Conservation (phyloP, 352 stramenopile genomes). For the Pythium aquatile region DNA sequence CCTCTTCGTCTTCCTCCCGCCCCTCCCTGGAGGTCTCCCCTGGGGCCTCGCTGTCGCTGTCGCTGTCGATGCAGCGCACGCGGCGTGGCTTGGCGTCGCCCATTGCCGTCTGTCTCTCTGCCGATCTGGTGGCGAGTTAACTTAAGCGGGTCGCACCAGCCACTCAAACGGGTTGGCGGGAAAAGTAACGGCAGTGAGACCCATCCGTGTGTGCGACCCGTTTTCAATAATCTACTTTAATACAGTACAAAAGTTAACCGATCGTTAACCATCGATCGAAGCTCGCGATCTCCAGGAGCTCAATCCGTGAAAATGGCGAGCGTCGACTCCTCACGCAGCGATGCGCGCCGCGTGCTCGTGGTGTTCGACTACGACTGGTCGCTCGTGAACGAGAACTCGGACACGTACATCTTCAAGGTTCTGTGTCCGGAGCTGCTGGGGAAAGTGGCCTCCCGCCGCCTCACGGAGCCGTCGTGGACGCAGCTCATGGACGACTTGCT, state of each 20-base stretch:
- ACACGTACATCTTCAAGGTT: slow-evolving; percentile 71
- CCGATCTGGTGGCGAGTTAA: slow-evolving; percentile 14
- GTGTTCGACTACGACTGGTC: slow-evolving; percentile 87
- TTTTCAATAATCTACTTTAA: slow-evolving; percentile 6
- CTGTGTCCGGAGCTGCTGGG: slow-evolving; percentile 59
- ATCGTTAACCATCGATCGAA: not conserved
- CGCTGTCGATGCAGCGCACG: slow-evolving; percentile 10
- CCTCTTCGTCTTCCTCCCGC: not conserved
- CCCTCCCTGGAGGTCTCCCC: slow-evolving; percentile 7
- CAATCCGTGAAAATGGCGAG: not conserved
- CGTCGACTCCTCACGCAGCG: not conserved
- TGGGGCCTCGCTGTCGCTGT: slow-evolving; percentile 11
- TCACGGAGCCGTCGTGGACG: slow-evolving; percentile 48
- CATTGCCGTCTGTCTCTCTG: slow-evolving; percentile 1
- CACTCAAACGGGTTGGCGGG: slow-evolving; percentile 26
- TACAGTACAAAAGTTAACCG: not conserved
- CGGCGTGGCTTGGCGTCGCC: slow-evolving; percentile 1
- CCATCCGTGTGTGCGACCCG: not conserved
- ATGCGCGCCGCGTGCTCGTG: slow-evolving; percentile 41
- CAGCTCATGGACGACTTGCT: slow-evolving; percentile 71
- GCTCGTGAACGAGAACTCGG: slow-evolving; percentile 81
- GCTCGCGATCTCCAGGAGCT: not conserved
- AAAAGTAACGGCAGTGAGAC: slow-evolving; percentile 12
- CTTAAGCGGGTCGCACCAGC: not conserved
- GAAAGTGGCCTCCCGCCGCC: slow-evolving; percentile 29